These are phyloP conservation scores for Linnemannia exigua DNA, from an alignment of 192 early-diverging fungal genomes.

Conservation along the genomic window DNA sequence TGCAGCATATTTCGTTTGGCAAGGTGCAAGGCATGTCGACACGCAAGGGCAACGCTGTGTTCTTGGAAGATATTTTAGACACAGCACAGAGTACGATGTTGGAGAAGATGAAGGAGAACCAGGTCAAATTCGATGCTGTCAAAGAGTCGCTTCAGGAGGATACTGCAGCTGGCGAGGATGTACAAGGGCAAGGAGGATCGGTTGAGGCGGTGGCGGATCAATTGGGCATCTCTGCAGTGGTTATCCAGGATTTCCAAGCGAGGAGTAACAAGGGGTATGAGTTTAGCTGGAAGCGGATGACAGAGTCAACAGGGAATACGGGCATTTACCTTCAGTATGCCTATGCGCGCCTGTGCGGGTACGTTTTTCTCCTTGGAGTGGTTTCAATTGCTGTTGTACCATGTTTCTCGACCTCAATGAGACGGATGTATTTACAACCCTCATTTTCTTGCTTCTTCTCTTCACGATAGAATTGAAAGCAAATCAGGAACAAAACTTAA, in stretches of 20 bases:
- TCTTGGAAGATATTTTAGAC: constrained; percentile 93
- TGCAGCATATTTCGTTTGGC: constrained; percentile 92
- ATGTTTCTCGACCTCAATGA: background rate
- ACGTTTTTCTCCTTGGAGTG: background rate
- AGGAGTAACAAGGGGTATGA: constrained; percentile 91
- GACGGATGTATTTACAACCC: background rate
- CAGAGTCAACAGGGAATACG: constrained; percentile 93
- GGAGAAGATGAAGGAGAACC: constrained; percentile 84
- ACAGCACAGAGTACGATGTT: constrained; percentile 85
- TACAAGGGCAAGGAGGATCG: constrained; percentile 11
- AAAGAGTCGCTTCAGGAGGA: constrained; percentile 22
- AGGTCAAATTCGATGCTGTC: constrained; percentile 79
- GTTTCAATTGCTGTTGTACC: background rate
- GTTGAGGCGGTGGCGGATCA: constrained; percentile 79
- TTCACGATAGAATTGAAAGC: constrained; percentile 77
- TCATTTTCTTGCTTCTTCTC: background rate
- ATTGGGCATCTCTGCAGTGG: constrained; percentile 89
- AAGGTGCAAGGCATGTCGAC: constrained; percentile 94
- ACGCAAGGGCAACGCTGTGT: constrained; percentile 90
- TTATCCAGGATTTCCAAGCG: constrained; percentile 89
- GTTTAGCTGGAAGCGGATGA: constrained; percentile 92
- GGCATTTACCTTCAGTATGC: constrained; percentile 98
- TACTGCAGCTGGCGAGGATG: background rate
- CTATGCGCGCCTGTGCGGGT: constrained; percentile 92
- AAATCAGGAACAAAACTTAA: constrained; percentile 64